Evolutionary conservation across 2,329 filamentous ascomycete genomes (phyloP), one percentile per base, ranked within the genome.

Genomic region (Verticillium longisporum): DNA sequence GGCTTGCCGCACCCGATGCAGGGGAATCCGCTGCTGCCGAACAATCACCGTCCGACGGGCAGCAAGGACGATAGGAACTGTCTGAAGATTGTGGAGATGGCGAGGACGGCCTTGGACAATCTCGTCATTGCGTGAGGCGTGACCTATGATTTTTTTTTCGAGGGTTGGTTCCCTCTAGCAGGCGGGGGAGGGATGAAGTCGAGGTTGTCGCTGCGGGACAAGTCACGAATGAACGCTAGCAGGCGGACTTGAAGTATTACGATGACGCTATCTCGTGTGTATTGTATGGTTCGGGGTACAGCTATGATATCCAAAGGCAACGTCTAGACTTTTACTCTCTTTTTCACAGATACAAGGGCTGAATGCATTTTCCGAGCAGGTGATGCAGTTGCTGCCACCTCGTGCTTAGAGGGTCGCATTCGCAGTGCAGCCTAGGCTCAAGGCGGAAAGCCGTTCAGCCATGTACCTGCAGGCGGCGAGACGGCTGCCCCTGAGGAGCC

Each of bases 11-110:
- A 71, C 62, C 66, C 71, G 10, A 64, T 73, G 58, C 67, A 68
- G 11, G 61, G 37, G 65, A 70, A 53, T 62, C 67, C 60, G 21
- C 71, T 65, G 21, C 64, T 69, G 62, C 63, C 77, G 41, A 61
- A 70, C 60, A 18, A 65, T 68, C 18, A 21, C 61, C 62, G 77
- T 26, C 70, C 68, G 26, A 61, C 68, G 1, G 74, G 71, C n/a
- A 73, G 77, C 41, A 71, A 71, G 57, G 75, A 77, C 55, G 73
- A 56, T 10, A 60, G 55, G 10, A 68, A 77, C 32, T 88, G 84
- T 62, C 68, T 80, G 63, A 74, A 73, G 61, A 78, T 87, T 37
- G 77, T 88, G 18, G 77, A 82, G 34, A 77, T 84, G 36, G 84
- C 85, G 5, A 79, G 80, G 62, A 66, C 75, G 55, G 81, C 83